Percentiles rank a stretch among this genome's conserved stretches.
phyloP scores from a whole-genome alignment of 768 basidiomycete genomes.

The Mycena pura region DNA sequence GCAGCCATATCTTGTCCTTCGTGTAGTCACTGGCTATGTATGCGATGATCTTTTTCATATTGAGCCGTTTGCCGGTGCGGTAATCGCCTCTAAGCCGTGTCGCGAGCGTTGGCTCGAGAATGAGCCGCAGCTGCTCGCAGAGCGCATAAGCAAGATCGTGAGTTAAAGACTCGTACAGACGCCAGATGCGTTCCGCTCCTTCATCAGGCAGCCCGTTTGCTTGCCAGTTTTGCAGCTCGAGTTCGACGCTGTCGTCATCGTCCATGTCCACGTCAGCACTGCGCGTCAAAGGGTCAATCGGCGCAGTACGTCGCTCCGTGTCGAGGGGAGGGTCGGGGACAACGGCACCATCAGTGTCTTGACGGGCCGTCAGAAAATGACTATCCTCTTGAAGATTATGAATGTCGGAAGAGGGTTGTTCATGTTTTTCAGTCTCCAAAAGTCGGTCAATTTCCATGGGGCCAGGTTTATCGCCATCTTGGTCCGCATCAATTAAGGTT shows the following conservation, averaged over 20 bases:
- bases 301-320: conserved; percentile 27
- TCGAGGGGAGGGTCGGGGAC: conserved; percentile 39
- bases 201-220: conserved; percentile 59
- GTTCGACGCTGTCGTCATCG: conserved; percentile 45
- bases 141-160: conserved; percentile 89
- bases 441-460: conserved; percentile 59
- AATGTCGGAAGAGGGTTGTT: conserved; percentile 30
- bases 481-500: conserved; percentile 70
- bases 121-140: conserved; percentile 95
- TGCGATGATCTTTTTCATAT: conserved; percentile 98
- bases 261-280: conserved; percentile 44
- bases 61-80: conserved; percentile 94
- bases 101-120: conserved; percentile 93
- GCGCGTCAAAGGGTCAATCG: conserved; percentile 33
- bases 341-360: conserved; percentile 55
- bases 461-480: conserved; percentile 35
- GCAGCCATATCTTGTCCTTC: conserved; percentile 99
- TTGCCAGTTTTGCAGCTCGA: conserved; percentile 67
- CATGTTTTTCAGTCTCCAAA: conserved; percentile 33
- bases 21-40: conserved; percentile 99
- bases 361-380: conserved; percentile 31
- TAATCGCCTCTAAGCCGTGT: conserved; percentile 97
- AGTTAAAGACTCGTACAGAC: conserved; percentile 88
- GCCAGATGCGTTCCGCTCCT: conserved; percentile 84
- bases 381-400: conserved; percentile 30